phyloP scores from a whole-genome alignment of 345 rosid genomes.

The Hypericum perforatum region DNA sequence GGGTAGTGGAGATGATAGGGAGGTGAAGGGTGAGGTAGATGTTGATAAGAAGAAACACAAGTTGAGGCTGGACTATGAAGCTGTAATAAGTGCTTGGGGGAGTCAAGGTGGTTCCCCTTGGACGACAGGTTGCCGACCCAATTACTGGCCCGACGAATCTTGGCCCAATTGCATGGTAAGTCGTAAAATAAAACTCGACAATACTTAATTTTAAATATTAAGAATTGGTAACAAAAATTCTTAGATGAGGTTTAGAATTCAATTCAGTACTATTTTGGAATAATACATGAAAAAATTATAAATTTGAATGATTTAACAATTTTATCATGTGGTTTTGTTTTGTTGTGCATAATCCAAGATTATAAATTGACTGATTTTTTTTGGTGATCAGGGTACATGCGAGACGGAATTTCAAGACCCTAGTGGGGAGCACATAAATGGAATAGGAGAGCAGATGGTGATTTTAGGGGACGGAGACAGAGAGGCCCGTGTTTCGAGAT shows the following conservation, averaged over 20 bases:
- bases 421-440: slow-evolving; percentile 8
- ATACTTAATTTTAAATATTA: no score
- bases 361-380: slow-evolving; percentile 23
- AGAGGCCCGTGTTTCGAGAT: slow-evolving; percentile 79
- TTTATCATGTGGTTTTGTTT: no score
- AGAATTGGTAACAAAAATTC: no score
- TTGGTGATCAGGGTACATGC: slow-evolving; percentile 20
- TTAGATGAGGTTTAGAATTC: no score
- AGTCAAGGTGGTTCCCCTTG: slow-evolving; percentile 63
- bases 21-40: background rate
- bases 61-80: slow-evolving; percentile 62
- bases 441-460: slow-evolving; percentile 13
- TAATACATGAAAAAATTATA: no score
- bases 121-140: slow-evolving; percentile 59
- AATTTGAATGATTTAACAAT: no score
- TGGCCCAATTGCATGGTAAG: slow-evolving; percentile 53
- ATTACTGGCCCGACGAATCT: slow-evolving; percentile 33
- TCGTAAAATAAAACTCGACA: background rate
- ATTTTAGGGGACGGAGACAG: slow-evolving; percentile 44
- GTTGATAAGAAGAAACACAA: slow-evolving; percentile 32
- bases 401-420: slow-evolving; percentile 16
- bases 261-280: no score
- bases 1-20: background rate
- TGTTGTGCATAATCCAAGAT: slow-evolving; percentile 2
- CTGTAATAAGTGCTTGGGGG: slow-evolving; percentile 62